Evolutionary conservation across 2,329 filamentous ascomycete species (phyloP), one percentile per base, ranked within the genome.

Genomic region (Ustulina deusta): DNA sequence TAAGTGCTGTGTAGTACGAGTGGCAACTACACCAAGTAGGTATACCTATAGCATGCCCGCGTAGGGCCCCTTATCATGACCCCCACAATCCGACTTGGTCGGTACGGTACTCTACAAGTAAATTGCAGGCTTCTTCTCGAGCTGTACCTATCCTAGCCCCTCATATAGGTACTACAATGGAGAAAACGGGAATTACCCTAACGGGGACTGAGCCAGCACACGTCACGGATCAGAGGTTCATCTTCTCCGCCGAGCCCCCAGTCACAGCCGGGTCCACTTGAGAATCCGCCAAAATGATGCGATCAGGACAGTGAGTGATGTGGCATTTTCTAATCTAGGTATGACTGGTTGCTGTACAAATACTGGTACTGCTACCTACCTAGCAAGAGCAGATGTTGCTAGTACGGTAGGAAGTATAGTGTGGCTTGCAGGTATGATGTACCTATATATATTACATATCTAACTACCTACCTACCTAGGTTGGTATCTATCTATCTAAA

Each of bases 41-140:
- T 46, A 46, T 46, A 11, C 42, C 42, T 25, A 20, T 46, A 42
- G 15, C 38, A 20, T 25, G 22, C 20, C 42, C 25, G n/a, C 17
- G 49, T 32, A 52, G 49, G 46, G 63, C 49, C 63, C 58, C 66
- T 69, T 69, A 69, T 69, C 66, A 60, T 57, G 55, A 46, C 66
- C 66, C 65, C 66, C 66, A 69, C 66, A 56, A 55, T 25, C 52
- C 58, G 34, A 56, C 59, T 11, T 55, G 57, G 57, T 61, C 22
- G 57, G 57, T 61, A 20, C 32, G n/a, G 25, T 51, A 25, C 20
- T 25, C 64, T 58, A 46, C 52, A 34, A n/a, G n/a, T n/a, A 40
- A 27, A 51, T 59, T 27, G 36, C 29, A 52, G 44, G 22, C 44
- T 40, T 60, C 17, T 27, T 42, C 40, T 62, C 51, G 38, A 57